These are phyloP conservation scores for Litsea cubeba DNA, from an alignment of 164 flowering plant species.

Conservation along the genomic window DNA sequence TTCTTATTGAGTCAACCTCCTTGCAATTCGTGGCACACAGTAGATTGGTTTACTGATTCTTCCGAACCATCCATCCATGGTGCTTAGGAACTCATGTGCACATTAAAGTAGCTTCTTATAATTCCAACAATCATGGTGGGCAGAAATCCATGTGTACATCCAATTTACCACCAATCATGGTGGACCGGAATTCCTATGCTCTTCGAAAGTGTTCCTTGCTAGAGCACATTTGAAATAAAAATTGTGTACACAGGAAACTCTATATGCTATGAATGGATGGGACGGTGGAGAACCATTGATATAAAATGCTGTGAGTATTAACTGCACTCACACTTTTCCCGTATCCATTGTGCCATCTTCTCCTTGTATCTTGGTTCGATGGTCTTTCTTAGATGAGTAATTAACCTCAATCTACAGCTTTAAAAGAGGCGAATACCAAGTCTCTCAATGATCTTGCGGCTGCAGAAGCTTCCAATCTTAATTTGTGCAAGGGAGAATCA, in stretches of 20 bases:
- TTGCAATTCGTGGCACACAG: not conserved
- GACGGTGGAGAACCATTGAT: not conserved
- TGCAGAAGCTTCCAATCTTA: conserved; percentile 15
- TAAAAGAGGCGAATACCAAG: conserved; percentile 17
- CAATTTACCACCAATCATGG: not conserved
- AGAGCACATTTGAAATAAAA: not conserved
- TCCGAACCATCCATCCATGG: too few relatives aligned
- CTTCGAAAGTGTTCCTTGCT: not conserved
- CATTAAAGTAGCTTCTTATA: too few relatives aligned
- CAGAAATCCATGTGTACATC: not conserved
- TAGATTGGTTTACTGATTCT: too few relatives aligned
- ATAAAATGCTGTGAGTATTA: not conserved
- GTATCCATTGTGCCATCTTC: not conserved
- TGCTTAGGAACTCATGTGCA: too few relatives aligned
- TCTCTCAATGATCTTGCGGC: conserved; percentile 8
- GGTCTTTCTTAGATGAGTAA: not conserved
- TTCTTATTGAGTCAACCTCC: not conserved
- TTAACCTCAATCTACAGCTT: conserved; percentile 27
- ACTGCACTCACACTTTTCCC: not conserved
- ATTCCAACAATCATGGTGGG: not conserved
- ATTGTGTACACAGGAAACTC: not conserved
- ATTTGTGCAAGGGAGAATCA: conserved; percentile 15
- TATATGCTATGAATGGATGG: not conserved
- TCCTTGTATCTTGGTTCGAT: not conserved
- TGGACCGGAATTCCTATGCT: not conserved